Conservation (phyloP, 169 alveolate species). For the Cryptosporidium ryanae region DNA sequence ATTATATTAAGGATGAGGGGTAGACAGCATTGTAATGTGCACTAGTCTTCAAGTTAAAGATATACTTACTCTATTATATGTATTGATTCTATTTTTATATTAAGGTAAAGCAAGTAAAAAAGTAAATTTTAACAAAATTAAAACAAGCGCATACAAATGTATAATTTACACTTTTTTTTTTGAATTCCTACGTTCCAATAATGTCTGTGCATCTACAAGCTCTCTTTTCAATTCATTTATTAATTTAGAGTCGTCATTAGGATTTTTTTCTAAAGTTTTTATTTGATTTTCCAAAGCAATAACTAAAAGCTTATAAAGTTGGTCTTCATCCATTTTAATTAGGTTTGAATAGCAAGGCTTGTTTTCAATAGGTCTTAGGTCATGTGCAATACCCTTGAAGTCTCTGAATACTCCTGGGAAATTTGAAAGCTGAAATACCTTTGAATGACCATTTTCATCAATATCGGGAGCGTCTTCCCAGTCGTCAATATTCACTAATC, state of each 20-base stretch:
- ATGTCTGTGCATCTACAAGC: conserved; percentile 51
- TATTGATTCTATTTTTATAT: too few species aligned
- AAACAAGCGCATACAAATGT: background rate
- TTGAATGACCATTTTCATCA: conserved; percentile 86
- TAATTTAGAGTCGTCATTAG: conserved; percentile 75
- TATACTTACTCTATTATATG: too few species aligned
- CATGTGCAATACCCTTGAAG: conserved; percentile 89
- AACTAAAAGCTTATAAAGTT: conserved; percentile 79
- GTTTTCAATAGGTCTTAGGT: conserved; percentile 90
- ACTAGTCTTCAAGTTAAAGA: too few species aligned
- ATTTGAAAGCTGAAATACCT: conserved; percentile 89
- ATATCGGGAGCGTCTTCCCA: conserved; percentile 90
- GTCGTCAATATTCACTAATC: conserved; percentile 85
- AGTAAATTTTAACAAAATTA: background rate
- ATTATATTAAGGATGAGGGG: too few species aligned
- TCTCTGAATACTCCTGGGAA: conserved; percentile 90
- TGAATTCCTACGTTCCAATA: conserved; percentile 21
- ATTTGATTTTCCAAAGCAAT: conserved; percentile 85
- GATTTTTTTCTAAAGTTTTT: conserved; percentile 75
- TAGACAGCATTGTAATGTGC: too few species aligned
- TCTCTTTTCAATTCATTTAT: conserved; percentile 50
- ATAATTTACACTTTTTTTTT: conserved; percentile 20
- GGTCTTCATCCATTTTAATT: conserved; percentile 78
- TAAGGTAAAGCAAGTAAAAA: background rate
- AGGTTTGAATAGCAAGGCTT: conserved; percentile 89